Conservation (phyloP, 176 grass and related monocot genomes). For the Ensete ventricosum region DNA sequence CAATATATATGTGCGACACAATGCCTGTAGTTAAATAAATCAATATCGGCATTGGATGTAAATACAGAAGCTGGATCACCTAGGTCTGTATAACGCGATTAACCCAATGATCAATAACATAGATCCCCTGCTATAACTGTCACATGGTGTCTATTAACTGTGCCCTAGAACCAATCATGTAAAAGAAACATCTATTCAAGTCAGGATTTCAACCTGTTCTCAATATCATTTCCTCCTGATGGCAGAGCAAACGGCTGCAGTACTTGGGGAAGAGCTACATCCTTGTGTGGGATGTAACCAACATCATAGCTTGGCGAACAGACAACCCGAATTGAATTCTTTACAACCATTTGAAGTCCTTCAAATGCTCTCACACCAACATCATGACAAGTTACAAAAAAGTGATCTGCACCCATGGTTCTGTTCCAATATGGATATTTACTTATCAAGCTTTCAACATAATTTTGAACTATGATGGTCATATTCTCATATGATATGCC, state of each 20-base stretch:
- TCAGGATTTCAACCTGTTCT: slow-evolving; percentile 53
- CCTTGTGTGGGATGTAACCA: slow-evolving; percentile 76
- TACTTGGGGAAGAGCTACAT: slow-evolving; percentile 86
- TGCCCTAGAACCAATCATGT: too few relatives aligned
- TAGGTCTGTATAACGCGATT: not conserved
- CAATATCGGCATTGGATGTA: not conserved
- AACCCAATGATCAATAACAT: not conserved
- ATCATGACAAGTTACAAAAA: slow-evolving; percentile 94
- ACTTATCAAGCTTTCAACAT: slow-evolving; percentile 69
- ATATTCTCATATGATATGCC: slow-evolving; percentile 92
- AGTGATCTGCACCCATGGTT: slow-evolving; percentile 78
- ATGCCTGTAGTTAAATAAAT: not conserved
- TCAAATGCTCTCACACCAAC: slow-evolving; percentile 95
- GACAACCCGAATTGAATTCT: slow-evolving; percentile 90
- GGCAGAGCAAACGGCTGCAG: slow-evolving; percentile 92
- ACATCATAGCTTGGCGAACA: slow-evolving; percentile 90
- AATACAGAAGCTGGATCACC: not conserved
- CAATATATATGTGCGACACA: not conserved
- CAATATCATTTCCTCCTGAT: slow-evolving; percentile 80
- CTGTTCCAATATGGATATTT: slow-evolving; percentile 98
- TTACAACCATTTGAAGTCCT: slow-evolving; percentile 59
- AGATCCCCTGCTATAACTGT: not conserved
- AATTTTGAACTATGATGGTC: slow-evolving; percentile 73
- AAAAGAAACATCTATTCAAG: not conserved
- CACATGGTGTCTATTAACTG: not conserved